phyloP scores from a whole-genome alignment of 495 filamentous ascomycete species.

The Neurospora hispaniola region DNA sequence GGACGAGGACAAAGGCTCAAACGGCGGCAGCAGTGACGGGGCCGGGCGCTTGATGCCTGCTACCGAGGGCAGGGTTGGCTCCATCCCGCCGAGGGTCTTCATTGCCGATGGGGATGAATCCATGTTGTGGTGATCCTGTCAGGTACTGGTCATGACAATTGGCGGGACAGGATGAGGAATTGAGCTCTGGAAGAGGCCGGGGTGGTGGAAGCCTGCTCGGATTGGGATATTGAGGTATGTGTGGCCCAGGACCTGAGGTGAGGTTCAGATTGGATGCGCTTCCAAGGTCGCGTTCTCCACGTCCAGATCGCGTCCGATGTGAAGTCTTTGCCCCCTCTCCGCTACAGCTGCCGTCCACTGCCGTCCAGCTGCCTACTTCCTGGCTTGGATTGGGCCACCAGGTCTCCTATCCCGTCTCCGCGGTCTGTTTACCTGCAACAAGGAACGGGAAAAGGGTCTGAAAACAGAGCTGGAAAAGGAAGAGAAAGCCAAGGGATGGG shows the following conservation, averaged over 20 bases:
- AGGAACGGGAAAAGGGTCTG: neutral
- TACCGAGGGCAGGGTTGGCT: conserved; percentile 35
- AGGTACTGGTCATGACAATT: conserved; percentile 19
- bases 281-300: neutral
- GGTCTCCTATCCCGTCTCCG: neutral
- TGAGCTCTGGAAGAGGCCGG: neutral
- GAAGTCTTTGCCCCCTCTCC: conserved; percentile 3
- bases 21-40: conserved; percentile 75
- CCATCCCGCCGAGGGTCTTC: conserved; percentile 8
- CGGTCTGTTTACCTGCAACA: neutral
- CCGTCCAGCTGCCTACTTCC: neutral
- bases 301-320: conserved; percentile 5
- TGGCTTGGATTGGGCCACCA: neutral
- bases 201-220: neutral
- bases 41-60: conserved; percentile 69
- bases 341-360: neutral
- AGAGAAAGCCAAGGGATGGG: neutral
- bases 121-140: conserved; percentile 13
- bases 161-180: neutral
- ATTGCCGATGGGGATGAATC: conserved; percentile 20
- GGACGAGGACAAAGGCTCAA: conserved; percentile 86
- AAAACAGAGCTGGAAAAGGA: neutral
- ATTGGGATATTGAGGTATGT: neutral
- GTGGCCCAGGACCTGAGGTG: neutral
- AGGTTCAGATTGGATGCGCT: neutral